Base-by-base conservation (phyloP, 208 protist genomes). In the Trypanosoma congolense region DNA sequence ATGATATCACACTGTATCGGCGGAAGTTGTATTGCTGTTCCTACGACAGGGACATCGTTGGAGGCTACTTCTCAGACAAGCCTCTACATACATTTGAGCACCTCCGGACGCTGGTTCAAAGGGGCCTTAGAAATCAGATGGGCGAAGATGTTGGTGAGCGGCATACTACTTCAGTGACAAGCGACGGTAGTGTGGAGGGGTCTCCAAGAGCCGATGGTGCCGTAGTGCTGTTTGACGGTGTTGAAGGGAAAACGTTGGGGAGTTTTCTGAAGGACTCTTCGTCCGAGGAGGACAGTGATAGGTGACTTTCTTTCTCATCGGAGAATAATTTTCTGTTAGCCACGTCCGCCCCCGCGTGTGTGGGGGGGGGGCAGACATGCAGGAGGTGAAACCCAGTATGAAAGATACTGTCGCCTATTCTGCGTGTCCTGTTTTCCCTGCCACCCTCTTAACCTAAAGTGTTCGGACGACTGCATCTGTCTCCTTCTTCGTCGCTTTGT, bases 11-110 rank as follows among this genome's bases (percentile, higher is more conserved):
- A 3, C 51, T 47, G 5, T 71, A 79, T 47, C 84, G 84, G 26
- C 55, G 46, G 29, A 52, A 55, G 14, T 56, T 89, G 51, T 63
- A 67, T 16, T 56, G 79, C 31, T 88, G 75, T 49, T 63, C 72
- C 48, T 44, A 64, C 21, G 19, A 53, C 18, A 47, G 50, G 21
- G 84, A 92, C 43, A 55, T 87, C 24, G 74, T 83, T 0, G 84
- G 80, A 31, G 84, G 80, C 0, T 56, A 75, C 31, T 56, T 74
- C 29, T 46, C 69, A 6, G 70, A 70, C 33, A 70, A 74, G 35
- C 58, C 73, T 0, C 75, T 67, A 3, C 75, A 83, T 57, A 68
- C 76, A n/a, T 70, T 75, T n/a, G 12, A 30, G 48, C 65, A 78
- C 38, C 59, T 75, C 42, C 51, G 73, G 46, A 33, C 65, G 18